phyloP scores from a whole-genome alignment of 2,329 filamentous ascomycete genomes.

The Sporothrix euskadiensis region DNA sequence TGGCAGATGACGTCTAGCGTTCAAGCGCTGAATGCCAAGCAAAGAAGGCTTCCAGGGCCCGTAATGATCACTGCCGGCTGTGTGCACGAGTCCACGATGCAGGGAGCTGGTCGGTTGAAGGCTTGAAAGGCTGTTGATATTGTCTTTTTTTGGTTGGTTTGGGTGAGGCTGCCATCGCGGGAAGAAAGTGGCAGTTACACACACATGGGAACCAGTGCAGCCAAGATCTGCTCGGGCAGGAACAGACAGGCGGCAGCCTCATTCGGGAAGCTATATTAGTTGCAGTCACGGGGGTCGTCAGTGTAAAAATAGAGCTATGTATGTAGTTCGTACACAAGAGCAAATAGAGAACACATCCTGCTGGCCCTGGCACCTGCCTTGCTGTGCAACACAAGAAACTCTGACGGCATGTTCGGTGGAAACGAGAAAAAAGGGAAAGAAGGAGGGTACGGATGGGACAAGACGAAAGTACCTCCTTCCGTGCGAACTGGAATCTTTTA shows the following conservation, averaged over 20 bases:
- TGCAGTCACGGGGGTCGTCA: slow-evolving; percentile 2
- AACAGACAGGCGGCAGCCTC: neutral
- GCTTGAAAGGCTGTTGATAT: neutral
- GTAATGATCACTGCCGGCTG: neutral
- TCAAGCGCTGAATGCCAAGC: neutral
- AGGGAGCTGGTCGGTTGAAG: neutral
- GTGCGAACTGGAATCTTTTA: neutral
- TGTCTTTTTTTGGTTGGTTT: neutral
- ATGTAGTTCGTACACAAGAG: neutral
- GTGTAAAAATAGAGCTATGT: neutral
- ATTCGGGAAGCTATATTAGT: slow-evolving; percentile 15
- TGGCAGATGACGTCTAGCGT: neutral
- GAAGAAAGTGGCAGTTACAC: neutral
- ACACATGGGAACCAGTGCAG: neutral
- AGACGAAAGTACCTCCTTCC: neutral
- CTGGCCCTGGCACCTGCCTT: neutral
- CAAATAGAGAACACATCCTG: neutral
- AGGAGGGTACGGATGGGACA: neutral
- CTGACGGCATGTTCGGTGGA: neutral
- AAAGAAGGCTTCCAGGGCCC: neutral
- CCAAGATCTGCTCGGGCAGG: neutral
- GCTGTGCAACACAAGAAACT: neutral
- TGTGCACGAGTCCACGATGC: neutral
- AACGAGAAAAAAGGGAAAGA: slow-evolving; percentile 1
- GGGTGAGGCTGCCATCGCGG: neutral